Conservation (phyloP, 495 filamentous ascomycete genomes). For the Melanomma pulvis-pyrius region DNA sequence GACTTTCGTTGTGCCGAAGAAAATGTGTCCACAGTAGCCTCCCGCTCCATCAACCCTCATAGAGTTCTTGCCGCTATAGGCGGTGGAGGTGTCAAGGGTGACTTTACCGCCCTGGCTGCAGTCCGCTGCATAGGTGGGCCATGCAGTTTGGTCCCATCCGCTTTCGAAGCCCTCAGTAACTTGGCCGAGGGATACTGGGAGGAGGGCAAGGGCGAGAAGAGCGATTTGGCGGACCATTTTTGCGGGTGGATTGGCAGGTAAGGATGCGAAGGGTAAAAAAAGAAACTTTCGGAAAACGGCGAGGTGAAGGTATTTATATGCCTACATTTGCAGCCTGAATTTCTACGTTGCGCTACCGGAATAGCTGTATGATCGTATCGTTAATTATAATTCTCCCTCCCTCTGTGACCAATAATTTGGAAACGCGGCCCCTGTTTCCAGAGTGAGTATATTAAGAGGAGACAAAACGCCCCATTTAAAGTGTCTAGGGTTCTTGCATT, state of each 20-base stretch:
- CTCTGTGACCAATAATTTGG: conserved; percentile 5
- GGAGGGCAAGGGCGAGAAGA: conserved; percentile 52
- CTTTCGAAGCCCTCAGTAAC: conserved; percentile 58
- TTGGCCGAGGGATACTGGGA: conserved; percentile 54
- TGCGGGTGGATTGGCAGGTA: conserved; percentile 31
- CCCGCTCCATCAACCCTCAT: conserved; percentile 56
- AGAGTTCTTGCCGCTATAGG: conserved; percentile 60
- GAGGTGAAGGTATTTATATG: conserved; percentile 41
- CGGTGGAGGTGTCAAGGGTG: conserved; percentile 54
- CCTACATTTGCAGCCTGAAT: conserved; percentile 29
- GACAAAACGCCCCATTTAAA: neutral
- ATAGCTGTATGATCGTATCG: conserved; percentile 10
- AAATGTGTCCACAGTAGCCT: conserved; percentile 63
- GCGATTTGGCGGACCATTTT: conserved; percentile 52
- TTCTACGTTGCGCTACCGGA: conserved; percentile 14
- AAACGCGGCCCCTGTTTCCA: conserved; percentile 11
- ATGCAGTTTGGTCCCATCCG: conserved; percentile 56
- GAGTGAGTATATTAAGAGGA: conserved; percentile 29
- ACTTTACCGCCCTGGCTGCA: conserved; percentile 61
- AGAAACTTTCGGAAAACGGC: conserved; percentile 13
- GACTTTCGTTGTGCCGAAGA: conserved; percentile 59
- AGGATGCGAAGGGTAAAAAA: conserved; percentile 16
- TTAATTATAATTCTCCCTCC: neutral
- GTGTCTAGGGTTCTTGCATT: neutral
- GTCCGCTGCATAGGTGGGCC: conserved; percentile 59